Conservation (phyloP, 306 rosid species). For the Begonia loranthoides region DNA sequence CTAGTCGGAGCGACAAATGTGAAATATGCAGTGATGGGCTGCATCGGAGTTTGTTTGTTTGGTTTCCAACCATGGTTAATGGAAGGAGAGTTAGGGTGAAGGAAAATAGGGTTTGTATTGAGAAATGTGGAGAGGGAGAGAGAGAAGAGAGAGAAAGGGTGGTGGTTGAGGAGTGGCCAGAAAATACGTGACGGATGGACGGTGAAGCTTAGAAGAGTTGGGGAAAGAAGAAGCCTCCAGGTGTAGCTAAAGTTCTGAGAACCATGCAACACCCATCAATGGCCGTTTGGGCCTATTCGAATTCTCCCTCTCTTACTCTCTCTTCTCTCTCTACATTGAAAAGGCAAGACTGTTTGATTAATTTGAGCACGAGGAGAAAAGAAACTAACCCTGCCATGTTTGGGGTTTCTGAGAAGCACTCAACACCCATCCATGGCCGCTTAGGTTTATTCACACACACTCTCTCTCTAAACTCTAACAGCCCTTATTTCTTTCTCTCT, state of each 20-base stretch:
- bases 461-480: too few relatives aligned
- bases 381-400: too few relatives aligned
- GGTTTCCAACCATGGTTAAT: background rate
- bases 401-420: too few relatives aligned
- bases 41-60: conserved; percentile 1
- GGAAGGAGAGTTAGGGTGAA: conserved; percentile 5
- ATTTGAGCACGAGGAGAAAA: too few relatives aligned
- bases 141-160: background rate
- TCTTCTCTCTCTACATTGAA: too few relatives aligned
- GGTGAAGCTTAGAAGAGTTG: background rate
- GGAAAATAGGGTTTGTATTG: background rate
- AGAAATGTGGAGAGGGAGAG: conserved; percentile 1
- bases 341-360: too few relatives aligned
- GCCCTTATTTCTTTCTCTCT: too few relatives aligned
- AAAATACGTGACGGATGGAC: background rate
- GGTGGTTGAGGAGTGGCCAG: background rate
- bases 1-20: conserved; percentile 36
- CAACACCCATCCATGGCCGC: too few relatives aligned
- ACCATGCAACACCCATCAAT: background rate
- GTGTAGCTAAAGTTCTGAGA: background rate
- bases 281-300: background rate
- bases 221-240: background rate
- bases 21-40: conserved; percentile 27
- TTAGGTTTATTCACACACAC: too few relatives aligned
- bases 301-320: too few relatives aligned